Percentiles rank a stretch among this genome's conserved stretches.
These are phyloP conservation scores for Taiozyma onychis DNA, from an alignment of 1,139 yeast species.

Conservation along the genomic window DNA sequence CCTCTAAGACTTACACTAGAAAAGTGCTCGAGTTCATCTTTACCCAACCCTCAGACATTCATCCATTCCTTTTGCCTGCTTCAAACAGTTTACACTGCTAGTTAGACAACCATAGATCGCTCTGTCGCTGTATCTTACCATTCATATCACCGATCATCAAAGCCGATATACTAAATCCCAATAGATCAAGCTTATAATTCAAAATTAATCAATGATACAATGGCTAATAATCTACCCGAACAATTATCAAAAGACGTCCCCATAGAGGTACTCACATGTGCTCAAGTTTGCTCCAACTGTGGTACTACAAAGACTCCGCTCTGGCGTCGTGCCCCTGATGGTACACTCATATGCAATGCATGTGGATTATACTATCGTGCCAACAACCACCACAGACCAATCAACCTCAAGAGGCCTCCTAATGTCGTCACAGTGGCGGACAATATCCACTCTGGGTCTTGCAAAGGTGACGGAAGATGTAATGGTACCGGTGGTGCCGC, in stretches of 20 bases:
- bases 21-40: background rate
- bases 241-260: background rate
- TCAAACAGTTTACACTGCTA: background rate
- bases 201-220: background rate
- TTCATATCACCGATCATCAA: background rate
- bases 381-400: slow-evolving; percentile 77
- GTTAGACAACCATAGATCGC: background rate
- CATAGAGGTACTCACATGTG: background rate
- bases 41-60: background rate
- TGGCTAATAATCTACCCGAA: background rate
- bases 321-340: slow-evolving; percentile 80
- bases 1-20: background rate
- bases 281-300: slow-evolving; percentile 55
- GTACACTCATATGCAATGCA: slow-evolving; percentile 82
- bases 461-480: slow-evolving; percentile 81
- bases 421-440: slow-evolving; percentile 43
- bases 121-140: background rate
- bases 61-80: background rate
- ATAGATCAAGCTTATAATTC: background rate
- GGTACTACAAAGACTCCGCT: slow-evolving; percentile 80
- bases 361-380: slow-evolving; percentile 77
- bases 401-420: slow-evolving; percentile 64
- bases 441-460: slow-evolving; percentile 43
- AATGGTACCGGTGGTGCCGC: slow-evolving; percentile 83
- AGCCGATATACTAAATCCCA: background rate